Base-by-base conservation (phyloP, 2,329 filamentous ascomycete species). In the Penicillium vulpinum region DNA sequence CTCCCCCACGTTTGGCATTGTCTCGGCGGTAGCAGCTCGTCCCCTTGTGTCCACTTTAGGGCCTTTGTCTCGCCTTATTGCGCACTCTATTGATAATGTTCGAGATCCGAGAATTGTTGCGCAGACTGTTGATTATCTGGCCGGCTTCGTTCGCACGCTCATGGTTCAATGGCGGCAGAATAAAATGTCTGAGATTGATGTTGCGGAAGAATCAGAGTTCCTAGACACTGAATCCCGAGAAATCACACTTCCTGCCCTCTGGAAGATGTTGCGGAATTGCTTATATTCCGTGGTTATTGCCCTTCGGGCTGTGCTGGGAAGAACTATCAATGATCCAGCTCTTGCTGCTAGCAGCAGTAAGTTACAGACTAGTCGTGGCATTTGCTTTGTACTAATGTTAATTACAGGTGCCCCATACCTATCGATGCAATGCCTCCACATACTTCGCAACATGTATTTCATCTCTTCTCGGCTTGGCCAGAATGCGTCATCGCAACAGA, bases 401-500 rank as follows among this genome's bases (percentile, higher is more conserved):
- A 39, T n/a, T 51, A 7, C 57, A 77, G 82, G 80, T 57, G 89
- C 88, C 1, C 86, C 89, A 0, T 77, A 79, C 15, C 77, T 94
- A 16, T 90, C 90, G 6, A 79, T 85, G 44, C 89, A 89, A 70
- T 85, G 87, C 1, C 80, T 96, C 16, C 86, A 88, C 59, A 85
- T 85, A 13, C 82, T 96, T 11, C 86, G 91, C 28, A 88, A 90
- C 66, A 77, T 95, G 21, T 91, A 87, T 74, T 96, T 96, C 71
- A 85, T 96, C 60, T 91, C 90, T 0, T 87, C 86, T 15, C 83
- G 90, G 38, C 83, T 90, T 54, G 88, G 88, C 21, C 86, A 88
- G 54, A 85, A 83, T 59, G 83, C 85, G 1, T 96, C 95, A 67
- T 90, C 92, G 52, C 89, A 91, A 56, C 93, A 96, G 73, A 86